Base-by-base conservation (phyloP, 345 rosid species). In the Rhizophora apiculata region DNA sequence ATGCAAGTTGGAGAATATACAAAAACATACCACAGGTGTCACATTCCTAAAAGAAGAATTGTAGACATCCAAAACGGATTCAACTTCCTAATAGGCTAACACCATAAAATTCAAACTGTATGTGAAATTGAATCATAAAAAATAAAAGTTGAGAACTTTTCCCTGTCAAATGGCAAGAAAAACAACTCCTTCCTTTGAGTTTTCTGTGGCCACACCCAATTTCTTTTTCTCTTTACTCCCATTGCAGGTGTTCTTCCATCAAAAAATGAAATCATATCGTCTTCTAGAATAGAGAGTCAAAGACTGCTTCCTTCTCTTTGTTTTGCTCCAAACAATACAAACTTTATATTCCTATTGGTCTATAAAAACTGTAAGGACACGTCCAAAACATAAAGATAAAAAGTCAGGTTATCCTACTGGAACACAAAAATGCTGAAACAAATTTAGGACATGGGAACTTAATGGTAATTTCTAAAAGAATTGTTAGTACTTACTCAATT, bases 131-230 rank as follows among this genome's bases (percentile, higher is more conserved):
- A 56, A 6, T 6, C 21, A 10, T 48, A 36, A 6, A 10, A 10
- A 59, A 65, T 56, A 37, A 71, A 63, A 61, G 49, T 32, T 58
- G 19, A 57, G 61, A 62, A 91, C 97, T 95, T 91, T 94, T 82
- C 97, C 98, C 39, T 96, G 82, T 78, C 88, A 92, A 64, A 94
- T 97, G 49, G 93, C 97, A 82, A 94, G 89, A 78, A 94, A 85
- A 76, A 87, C 90, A 78, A 96, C 98, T 71, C 97, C 97, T 72
- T 79, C 62, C 73, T 37, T 84, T 62, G 69, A 27, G 60, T 77
- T 76, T 9, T 37, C 46, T 74, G 76, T 63, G n/a, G 78, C 34
- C 39, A 76, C 71, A 56, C 79, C 88, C 67, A 68, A 69, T 75
- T 79, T 87, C 46, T 81, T 83, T 79, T 81, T 87, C 76, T 87